Evolutionary conservation across 768 basidiomycete species (phyloP), one percentile per base, ranked within the genome.

Genomic region (Boletus reticuloceps): DNA sequence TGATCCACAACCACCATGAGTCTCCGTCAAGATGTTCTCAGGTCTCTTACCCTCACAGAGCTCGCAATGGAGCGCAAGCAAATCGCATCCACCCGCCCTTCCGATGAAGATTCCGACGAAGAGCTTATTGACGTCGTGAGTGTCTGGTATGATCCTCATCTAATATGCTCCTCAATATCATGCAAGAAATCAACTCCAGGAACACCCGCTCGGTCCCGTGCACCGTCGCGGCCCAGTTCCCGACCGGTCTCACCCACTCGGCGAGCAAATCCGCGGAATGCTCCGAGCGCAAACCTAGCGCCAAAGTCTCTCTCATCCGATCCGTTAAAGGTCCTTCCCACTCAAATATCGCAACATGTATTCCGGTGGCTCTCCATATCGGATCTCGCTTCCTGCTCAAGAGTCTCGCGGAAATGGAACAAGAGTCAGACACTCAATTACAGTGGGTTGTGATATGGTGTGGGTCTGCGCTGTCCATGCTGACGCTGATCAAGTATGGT

Each of bases 351-450:
- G 1, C 92, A 95, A 63, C 77, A 81, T 17, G 84, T 96, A 54
- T 94, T 96, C 65, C 69, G 79, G 1, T 70, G 72, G 49, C 75
- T 97, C 7, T 71, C 81, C 13, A 73, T 88, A 29, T 71, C 72
- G 54, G 85, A 91, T 52, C 80, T 96, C 38, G 86, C 89, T 5
- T 79, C 81, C 51, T 94, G 91, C 64, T 81, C 92, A 22, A 72
- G 86, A 34, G 92, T 96, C 6, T 91, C 83, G 45, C 86, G 82
- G 70, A 89, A 92, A 72, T 97, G 94, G 94, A 81, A 78, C 55
- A 84, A 84, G 67, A 94, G 91, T 59, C 91, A 94, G 74, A 90
- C 93, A 0, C 69, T 96, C 56, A 97, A 97, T 71, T 95, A 96
- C 67, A 86, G 94, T 91, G 56, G 52, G 78, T 67, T 58, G 2